Conservation (phyloP, 2,329 filamentous ascomycete species). For the Fusarium sp. region DNA sequence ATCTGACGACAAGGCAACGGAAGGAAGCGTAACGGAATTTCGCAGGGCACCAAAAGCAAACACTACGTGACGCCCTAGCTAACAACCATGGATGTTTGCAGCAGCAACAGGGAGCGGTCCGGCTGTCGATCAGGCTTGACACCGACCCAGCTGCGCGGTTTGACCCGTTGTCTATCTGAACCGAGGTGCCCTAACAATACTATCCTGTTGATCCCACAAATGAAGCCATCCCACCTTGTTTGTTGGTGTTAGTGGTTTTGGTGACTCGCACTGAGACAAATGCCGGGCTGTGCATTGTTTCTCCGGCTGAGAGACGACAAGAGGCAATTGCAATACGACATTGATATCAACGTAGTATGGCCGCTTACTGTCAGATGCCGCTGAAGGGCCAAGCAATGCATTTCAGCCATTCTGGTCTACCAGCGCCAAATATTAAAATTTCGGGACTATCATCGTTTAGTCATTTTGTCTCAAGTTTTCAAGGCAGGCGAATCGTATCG, state of each 20-base stretch:
- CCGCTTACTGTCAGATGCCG: slow-evolving; percentile 36
- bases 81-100: slow-evolving; percentile 30
- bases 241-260: slow-evolving; percentile 12
- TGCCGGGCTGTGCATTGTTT: slow-evolving; percentile 19
- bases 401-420: slow-evolving; percentile 16
- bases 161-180: not conserved
- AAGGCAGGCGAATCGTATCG: slow-evolving; percentile 31
- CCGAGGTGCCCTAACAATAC: slow-evolving; percentile 8
- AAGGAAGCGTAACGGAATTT: slow-evolving; percentile 7
- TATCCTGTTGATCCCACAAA: slow-evolving; percentile 18
- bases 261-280: slow-evolving; percentile 29
- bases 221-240: slow-evolving; percentile 30
- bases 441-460: slow-evolving; percentile 20
- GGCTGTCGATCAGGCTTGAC: slow-evolving; percentile 41
- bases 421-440: slow-evolving; percentile 26
- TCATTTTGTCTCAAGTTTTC: slow-evolving; percentile 31
- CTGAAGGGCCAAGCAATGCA: slow-evolving; percentile 6
- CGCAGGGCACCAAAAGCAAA: slow-evolving; percentile 4
- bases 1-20: slow-evolving; percentile 2
- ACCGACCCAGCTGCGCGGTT: slow-evolving; percentile 25
- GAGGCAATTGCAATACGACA: slow-evolving; percentile 17
- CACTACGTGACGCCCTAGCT: not conserved
- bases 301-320: slow-evolving; percentile 10
- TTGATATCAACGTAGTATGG: slow-evolving; percentile 7
- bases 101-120: slow-evolving; percentile 43